A percentile compares a stretch with the other conserved stretches of the same genome.
Conservation (phyloP, 441 rosid species). For the Erysimum cheiri region DNA sequence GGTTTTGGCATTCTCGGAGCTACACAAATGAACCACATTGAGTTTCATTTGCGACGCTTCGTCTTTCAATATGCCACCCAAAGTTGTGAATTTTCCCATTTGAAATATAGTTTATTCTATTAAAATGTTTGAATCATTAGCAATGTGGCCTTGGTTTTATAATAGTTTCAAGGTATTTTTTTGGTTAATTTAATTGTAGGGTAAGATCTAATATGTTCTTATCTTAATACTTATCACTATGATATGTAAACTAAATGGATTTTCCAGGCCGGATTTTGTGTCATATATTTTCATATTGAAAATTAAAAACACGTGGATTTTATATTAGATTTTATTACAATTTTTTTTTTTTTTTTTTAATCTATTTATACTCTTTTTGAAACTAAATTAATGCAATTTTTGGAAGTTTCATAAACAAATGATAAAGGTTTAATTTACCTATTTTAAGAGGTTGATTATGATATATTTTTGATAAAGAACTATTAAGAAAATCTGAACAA, state of each 20-base stretch:
- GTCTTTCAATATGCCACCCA: constrained; percentile 31
- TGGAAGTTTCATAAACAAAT: neutral
- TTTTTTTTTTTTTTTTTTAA: neutral
- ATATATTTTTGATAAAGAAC: neutral
- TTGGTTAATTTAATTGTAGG: neutral
- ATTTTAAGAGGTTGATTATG: neutral
- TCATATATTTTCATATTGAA: neutral
- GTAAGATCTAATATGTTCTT: neutral
- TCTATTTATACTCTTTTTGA: neutral
- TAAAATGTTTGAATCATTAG: constrained; percentile 7
- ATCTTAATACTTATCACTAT: neutral
- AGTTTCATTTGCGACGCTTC: constrained; percentile 36
- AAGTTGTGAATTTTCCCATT: constrained; percentile 29
- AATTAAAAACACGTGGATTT: neutral
- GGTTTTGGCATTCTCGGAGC: constrained; percentile 29
- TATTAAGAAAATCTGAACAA: neutral
- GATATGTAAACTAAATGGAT: neutral
- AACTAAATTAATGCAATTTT: neutral
- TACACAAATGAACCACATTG: constrained; percentile 37
- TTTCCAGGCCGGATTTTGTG: neutral
- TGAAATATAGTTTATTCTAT: neutral
- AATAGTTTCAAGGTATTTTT: neutral
- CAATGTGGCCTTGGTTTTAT: constrained; percentile 11
- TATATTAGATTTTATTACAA: neutral
- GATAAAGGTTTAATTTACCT: neutral